phyloP scores from a whole-genome alignment of 1,284 basidiomycete species.

The Thecaphora thlaspeos region DNA sequence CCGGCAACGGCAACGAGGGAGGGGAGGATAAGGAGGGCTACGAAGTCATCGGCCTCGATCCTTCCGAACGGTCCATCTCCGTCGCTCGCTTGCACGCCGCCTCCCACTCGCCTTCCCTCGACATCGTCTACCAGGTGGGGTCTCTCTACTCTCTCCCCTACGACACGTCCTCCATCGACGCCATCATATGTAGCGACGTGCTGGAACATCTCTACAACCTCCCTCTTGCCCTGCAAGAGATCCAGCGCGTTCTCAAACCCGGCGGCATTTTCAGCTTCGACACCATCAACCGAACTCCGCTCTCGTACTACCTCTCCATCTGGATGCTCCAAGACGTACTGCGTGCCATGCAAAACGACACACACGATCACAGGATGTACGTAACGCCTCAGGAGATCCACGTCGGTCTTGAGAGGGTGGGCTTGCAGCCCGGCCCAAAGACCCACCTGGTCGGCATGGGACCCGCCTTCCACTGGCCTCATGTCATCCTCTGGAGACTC shows the following conservation, averaged over 20 bases:
- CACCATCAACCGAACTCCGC: conserved; percentile 39
- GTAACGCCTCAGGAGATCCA: conserved; percentile 17
- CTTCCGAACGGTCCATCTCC: conserved; percentile 15
- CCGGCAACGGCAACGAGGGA: too few relatives aligned
- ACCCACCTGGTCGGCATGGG: conserved; percentile 18
- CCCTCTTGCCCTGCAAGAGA: conserved; percentile 12
- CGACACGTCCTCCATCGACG: conserved; percentile 9
- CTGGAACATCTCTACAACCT: conserved; percentile 38
- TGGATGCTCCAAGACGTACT: conserved; percentile 29
- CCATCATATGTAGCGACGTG: conserved; percentile 34
- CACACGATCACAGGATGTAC: conserved; percentile 36
- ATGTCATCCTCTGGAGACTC: conserved; percentile 8
- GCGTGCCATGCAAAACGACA: conserved; percentile 27
- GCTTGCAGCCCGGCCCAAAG: conserved; percentile 9
- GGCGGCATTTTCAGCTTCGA: conserved; percentile 81
- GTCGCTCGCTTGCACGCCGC: conserved; percentile 1
- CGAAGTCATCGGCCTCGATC: conserved; percentile 17
- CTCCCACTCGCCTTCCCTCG: background rate
- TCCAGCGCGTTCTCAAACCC: conserved; percentile 83
- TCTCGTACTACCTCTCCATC: conserved; percentile 35
- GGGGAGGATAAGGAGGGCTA: conserved; percentile 5
- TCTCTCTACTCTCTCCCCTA: conserved; percentile 21
- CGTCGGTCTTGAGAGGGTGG: conserved; percentile 1
- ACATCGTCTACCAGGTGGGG: conserved; percentile 15
- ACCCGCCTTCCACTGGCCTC: conserved; percentile 11